Percentiles rank a stretch among this genome's conserved stretches.
Evolutionary conservation across 768 basidiomycete species (phyloP).

Genomic region (Tylopilus cervinicoccineus): DNA sequence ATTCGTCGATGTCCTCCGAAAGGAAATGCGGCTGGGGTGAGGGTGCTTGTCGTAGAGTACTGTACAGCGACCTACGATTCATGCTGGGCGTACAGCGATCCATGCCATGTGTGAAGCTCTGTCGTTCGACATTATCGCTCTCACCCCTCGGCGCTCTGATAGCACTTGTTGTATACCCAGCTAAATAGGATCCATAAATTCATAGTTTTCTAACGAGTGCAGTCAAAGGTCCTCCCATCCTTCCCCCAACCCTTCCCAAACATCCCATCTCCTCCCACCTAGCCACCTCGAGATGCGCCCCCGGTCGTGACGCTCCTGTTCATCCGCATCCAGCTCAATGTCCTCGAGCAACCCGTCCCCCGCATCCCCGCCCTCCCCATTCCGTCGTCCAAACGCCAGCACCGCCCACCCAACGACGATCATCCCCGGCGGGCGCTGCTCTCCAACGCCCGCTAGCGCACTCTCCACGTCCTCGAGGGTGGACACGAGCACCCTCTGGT

Average conservation of each 20-base stretch:
- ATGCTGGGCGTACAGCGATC: background rate
- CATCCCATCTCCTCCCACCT: slow-evolving; percentile 51
- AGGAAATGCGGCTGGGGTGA: background rate
- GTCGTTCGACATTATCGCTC: too few relatives aligned
- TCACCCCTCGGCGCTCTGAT: too few relatives aligned
- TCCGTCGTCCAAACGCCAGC: slow-evolving; percentile 47
- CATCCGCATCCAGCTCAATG: slow-evolving; percentile 30
- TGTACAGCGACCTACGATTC: background rate
- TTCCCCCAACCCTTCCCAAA: slow-evolving; percentile 57
- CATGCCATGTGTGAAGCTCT: too few relatives aligned
- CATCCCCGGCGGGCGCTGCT: slow-evolving; percentile 95
- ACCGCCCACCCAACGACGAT: slow-evolving; percentile 93
- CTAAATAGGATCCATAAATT: too few relatives aligned
- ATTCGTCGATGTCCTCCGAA: background rate
- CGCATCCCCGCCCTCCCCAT: slow-evolving; percentile 40
- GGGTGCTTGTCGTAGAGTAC: background rate
- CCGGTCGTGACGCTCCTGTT: slow-evolving; percentile 24
- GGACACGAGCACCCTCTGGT: slow-evolving; percentile 80
- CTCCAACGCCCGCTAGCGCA: slow-evolving; percentile 71
- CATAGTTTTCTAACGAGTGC: too few relatives aligned
- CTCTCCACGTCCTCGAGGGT: slow-evolving; percentile 69
- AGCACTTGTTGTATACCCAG: too few relatives aligned
- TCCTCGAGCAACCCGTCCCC: slow-evolving; percentile 74
- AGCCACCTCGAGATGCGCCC: slow-evolving; percentile 59
- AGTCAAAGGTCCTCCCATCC: slow-evolving; percentile 36